phyloP scores from a whole-genome alignment of 257 asterid genomes.

The Solanum sejunctum region DNA sequence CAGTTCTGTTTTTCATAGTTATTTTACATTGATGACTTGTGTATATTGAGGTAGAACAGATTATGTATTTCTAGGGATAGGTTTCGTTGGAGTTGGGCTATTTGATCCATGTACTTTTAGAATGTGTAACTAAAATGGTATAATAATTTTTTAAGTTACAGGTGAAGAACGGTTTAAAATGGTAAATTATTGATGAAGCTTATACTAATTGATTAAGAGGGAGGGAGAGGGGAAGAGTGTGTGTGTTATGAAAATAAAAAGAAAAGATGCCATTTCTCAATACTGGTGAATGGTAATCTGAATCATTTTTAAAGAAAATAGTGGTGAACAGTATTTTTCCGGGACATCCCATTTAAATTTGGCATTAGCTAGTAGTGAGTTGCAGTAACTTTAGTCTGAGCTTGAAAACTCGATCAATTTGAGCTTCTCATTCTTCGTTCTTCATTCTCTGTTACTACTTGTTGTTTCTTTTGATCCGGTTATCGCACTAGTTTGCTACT shows the following conservation, averaged over 20 bases:
- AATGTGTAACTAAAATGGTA: neutral
- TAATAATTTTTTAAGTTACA: too few relatives aligned
- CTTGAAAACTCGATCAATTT: neutral
- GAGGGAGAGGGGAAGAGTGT: too few relatives aligned
- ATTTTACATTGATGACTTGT: neutral
- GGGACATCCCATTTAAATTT: neutral
- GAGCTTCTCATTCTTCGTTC: too few relatives aligned
- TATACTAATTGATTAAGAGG: too few relatives aligned
- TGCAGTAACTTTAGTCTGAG: neutral
- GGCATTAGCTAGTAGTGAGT: neutral
- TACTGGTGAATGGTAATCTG: neutral
- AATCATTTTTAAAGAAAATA: too few relatives aligned
- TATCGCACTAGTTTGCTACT: too few relatives aligned
- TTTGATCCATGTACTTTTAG: neutral
- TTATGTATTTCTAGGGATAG: neutral
- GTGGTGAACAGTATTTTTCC: neutral
- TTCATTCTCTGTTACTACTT: too few relatives aligned
- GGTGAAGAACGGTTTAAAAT: too few relatives aligned
- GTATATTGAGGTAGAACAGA: neutral
- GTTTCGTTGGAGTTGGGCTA: neutral
- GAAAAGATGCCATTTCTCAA: neutral
- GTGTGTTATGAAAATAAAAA: neutral
- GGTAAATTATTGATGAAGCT: too few relatives aligned
- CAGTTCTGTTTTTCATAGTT: neutral
- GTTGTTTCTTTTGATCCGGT: too few relatives aligned